These are phyloP conservation scores for Tetrastigma voinierianum DNA, from an alignment of 164 flowering plant genomes.

Conservation along the genomic window DNA sequence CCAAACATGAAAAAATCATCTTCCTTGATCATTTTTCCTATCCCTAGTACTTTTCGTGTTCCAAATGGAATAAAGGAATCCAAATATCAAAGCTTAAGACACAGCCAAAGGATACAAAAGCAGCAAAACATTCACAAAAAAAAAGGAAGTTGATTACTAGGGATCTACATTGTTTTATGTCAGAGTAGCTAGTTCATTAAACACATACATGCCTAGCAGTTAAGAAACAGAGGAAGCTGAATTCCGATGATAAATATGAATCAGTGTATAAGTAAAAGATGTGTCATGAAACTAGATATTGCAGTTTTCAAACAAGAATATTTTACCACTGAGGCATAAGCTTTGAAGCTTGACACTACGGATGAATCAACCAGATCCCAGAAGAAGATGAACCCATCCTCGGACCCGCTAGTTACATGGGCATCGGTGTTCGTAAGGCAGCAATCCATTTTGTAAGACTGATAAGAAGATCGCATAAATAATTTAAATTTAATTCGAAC, in stretches of 20 bases:
- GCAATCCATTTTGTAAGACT: slow-evolving; percentile 92
- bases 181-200: too few relatives aligned
- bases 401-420: slow-evolving; percentile 87
- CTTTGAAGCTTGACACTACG: slow-evolving; percentile 72
- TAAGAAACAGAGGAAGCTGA: not conserved
- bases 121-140: too few relatives aligned
- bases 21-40: too few relatives aligned
- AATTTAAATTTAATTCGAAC: not conserved
- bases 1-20: too few relatives aligned
- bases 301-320: not conserved
- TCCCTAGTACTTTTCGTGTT: too few relatives aligned
- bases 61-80: too few relatives aligned
- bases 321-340: slow-evolving; percentile 89
- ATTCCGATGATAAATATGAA: not conserved
- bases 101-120: too few relatives aligned
- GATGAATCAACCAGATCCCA: slow-evolving; percentile 99
- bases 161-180: too few relatives aligned
- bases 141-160: too few relatives aligned
- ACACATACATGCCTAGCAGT: not conserved
- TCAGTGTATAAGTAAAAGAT: not conserved
- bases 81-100: too few relatives aligned
- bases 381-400: slow-evolving; percentile 87
- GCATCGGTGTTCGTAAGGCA: slow-evolving; percentile 94
- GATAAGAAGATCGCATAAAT: slow-evolving; percentile 1
- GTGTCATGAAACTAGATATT: not conserved